Percentiles rank a stretch among this genome's conserved stretches.
phyloP scores from a whole-genome alignment of 2,329 filamentous ascomycete species.

The Aspergillus melleus region DNA sequence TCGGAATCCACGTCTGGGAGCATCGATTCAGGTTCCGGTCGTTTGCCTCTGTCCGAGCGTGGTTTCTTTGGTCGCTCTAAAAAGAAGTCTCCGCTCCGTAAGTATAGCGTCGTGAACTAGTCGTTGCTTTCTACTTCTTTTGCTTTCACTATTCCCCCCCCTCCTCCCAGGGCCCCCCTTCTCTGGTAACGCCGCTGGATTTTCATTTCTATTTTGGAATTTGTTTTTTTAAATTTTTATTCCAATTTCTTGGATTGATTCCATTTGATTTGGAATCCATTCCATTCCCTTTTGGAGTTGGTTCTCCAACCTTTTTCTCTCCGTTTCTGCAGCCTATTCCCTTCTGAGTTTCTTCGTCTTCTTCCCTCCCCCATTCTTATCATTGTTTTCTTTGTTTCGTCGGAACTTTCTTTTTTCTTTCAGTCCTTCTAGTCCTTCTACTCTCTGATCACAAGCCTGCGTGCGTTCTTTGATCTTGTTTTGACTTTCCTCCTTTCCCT shows the following conservation, averaged over 20 bases:
- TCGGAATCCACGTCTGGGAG: conserved; percentile 40
- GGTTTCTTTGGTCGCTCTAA: conserved; percentile 38
- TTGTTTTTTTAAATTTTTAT: conserved; percentile 7
- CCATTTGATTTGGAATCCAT: not conserved
- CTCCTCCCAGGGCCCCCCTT: not conserved
- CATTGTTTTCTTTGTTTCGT: conserved; percentile 3
- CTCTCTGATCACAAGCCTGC: not conserved
- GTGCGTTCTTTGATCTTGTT: not conserved
- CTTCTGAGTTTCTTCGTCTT: conserved; percentile 7
- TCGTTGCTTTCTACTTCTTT: conserved; percentile 12
- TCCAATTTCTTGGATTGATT: not conserved
- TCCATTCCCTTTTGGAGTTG: conserved; percentile 1
- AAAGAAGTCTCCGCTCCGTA: conserved; percentile 35
- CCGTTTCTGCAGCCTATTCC: conserved; percentile 1
- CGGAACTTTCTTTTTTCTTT: conserved; percentile 7
- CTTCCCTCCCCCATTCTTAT: conserved; percentile 2
- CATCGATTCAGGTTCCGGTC: conserved; percentile 30
- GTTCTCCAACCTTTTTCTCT: conserved; percentile 6
- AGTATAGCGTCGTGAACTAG: conserved; percentile 26
- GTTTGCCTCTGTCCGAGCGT: conserved; percentile 32
- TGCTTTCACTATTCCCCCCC: conserved; percentile 10
- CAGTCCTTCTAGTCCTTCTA: conserved; percentile 5
- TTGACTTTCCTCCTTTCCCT: not conserved
- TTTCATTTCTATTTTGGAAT: not conserved
- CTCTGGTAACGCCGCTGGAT: not conserved